Evolutionary conservation across 208 protist genomes (phyloP).

Genomic region (Trichomonas vaginalis): DNA sequence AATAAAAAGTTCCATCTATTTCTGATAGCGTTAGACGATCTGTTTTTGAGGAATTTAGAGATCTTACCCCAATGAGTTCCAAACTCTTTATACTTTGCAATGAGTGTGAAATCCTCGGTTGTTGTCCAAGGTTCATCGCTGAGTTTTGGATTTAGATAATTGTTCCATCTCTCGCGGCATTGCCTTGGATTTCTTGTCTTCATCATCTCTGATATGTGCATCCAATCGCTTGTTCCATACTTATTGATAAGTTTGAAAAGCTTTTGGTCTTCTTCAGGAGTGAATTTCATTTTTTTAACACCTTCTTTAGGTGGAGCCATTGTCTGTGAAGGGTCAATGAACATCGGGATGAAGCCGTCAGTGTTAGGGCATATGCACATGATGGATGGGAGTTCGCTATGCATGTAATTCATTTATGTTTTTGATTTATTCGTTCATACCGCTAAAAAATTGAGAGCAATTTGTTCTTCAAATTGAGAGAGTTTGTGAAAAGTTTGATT

Average conservation of each 20-base stretch:
- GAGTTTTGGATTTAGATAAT: background rate
- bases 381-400: no score
- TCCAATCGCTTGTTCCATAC: background rate
- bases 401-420: no score
- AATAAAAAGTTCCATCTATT: background rate
- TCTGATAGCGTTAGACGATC: background rate
- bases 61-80: background rate
- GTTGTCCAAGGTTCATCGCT: background rate
- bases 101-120: background rate
- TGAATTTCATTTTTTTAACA: background rate
- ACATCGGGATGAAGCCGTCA: no score
- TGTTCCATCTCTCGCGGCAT: background rate
- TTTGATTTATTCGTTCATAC: no score
- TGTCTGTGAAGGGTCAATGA: no score
- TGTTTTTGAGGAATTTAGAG: background rate
- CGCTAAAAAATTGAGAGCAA: no score
- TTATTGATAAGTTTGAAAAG: background rate
- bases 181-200: background rate
- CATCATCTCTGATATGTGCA: background rate
- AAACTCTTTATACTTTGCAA: background rate
- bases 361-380: no score
- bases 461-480: no score
- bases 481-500: no score
- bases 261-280: background rate
- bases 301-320: no score